Percentiles rank a stretch among this genome's conserved stretches.
Evolutionary conservation across 305 asterid species (phyloP).

Genomic region (Lippia alba): DNA sequence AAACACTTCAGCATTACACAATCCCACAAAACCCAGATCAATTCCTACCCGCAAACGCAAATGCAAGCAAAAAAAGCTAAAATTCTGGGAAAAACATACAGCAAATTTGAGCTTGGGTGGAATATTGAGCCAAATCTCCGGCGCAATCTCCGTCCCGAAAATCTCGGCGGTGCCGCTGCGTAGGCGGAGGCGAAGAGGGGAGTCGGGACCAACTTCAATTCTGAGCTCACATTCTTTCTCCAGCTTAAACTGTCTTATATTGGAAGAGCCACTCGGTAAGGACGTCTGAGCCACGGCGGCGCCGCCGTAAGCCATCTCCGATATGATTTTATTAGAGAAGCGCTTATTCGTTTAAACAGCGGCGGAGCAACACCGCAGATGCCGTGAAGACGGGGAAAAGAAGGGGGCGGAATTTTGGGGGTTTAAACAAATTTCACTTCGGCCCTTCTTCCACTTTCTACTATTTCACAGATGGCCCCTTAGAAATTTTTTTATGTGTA

Average conservation of each 20-base stretch:
- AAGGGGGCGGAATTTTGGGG: conserved; percentile 23
- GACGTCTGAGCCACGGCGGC: conserved; percentile 59
- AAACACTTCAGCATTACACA: no score
- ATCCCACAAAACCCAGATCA: no score
- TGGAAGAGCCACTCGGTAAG: conserved; percentile 51
- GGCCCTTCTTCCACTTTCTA: not conserved
- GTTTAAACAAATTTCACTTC: conserved; percentile 11
- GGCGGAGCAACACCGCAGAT: not conserved
- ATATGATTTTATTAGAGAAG: conserved; percentile 17
- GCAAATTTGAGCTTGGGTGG: conserved; percentile 88
- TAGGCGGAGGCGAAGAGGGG: conserved; percentile 83
- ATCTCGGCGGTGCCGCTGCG: conserved; percentile 86
- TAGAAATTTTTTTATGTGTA: no score
- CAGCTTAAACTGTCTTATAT: conserved; percentile 77
- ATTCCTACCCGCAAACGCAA: not conserved
- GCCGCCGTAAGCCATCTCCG: conserved; percentile 76
- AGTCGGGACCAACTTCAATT: conserved; percentile 77
- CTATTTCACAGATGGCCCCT: not conserved
- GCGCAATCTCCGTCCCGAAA: conserved; percentile 91
- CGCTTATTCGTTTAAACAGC: not conserved
- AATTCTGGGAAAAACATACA: conserved; percentile 40
- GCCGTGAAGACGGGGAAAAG: conserved; percentile 1
- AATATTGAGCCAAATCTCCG: conserved; percentile 77
- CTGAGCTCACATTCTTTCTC: conserved; percentile 95
- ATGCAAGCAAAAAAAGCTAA: no score